phyloP scores from a whole-genome alignment of 2,329 filamentous ascomycete species.

The Sporothrix globosa region DNA sequence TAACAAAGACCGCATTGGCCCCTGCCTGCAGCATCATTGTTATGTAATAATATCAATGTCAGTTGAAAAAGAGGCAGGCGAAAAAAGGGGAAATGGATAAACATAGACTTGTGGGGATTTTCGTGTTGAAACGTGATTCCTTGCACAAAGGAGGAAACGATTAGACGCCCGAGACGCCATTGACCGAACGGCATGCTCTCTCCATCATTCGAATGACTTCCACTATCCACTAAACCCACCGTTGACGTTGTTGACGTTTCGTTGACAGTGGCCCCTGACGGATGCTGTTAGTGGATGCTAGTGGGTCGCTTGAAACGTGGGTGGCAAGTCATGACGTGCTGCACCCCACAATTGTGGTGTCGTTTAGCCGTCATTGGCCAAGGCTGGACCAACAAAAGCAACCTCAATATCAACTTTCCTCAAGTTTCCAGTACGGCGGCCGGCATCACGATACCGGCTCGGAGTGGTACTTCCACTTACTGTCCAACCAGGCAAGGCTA shows the following conservation, averaged over 20 bases:
- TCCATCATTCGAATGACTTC: background rate
- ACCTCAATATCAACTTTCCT: background rate
- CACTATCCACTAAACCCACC: too few relatives aligned
- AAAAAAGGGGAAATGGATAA: background rate
- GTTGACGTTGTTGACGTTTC: background rate
- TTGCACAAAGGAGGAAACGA: background rate
- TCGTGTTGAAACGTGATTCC: too few relatives aligned
- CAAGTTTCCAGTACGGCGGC: background rate
- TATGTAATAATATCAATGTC: background rate
- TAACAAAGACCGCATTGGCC: too few relatives aligned
- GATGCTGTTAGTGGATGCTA: background rate
- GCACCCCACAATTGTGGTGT: background rate
- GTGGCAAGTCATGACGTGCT: slow-evolving; percentile 17
- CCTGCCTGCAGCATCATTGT: slow-evolving; percentile 12
- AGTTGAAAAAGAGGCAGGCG: background rate
- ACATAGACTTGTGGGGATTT: slow-evolving; percentile 1
- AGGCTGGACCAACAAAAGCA: background rate
- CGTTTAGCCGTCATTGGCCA: background rate
- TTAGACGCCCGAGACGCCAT: background rate
- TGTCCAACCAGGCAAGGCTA: too few relatives aligned
- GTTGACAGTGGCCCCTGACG: too few relatives aligned
- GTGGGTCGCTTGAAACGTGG: slow-evolving; percentile 2
- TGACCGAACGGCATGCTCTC: background rate
- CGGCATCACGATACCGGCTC: background rate
- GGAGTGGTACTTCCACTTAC: background rate